Percentiles rank a stretch among this genome's conserved stretches.
Conservation (phyloP, 2,329 filamentous ascomycete genomes). For the Beauveria pseudobassiana region DNA sequence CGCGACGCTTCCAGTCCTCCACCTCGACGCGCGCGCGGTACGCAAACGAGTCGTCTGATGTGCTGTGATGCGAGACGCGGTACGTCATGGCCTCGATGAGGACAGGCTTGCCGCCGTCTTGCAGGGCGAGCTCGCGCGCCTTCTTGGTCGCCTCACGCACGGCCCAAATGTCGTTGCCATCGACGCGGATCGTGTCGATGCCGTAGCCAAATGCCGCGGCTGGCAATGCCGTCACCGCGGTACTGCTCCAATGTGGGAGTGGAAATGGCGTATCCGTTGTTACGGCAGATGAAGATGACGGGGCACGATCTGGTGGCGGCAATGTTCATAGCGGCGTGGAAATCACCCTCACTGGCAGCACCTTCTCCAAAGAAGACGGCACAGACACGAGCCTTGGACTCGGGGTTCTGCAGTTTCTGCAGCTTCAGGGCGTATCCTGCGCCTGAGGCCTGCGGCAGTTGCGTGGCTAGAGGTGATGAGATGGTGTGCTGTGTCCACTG, state of each 20-base stretch:
- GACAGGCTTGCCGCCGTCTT: conserved; percentile 73
- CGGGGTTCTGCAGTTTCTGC: conserved; percentile 65
- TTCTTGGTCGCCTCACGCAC: conserved; percentile 72
- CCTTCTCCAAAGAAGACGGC: conserved; percentile 88
- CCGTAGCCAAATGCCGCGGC: conserved; percentile 78
- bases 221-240: conserved; percentile 83
- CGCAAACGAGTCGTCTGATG: conserved; percentile 92
- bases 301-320: conserved; percentile 84
- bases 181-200: conserved; percentile 87
- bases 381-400: conserved; percentile 58
- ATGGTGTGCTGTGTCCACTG: conserved; percentile 60
- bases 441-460: conserved; percentile 81
- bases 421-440: conserved; percentile 84
- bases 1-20: conserved; percentile 86
- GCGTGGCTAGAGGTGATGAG: conserved; percentile 74
- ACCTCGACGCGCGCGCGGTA: conserved; percentile 92
- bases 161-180: conserved; percentile 92
- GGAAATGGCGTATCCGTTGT: conserved; percentile 88
- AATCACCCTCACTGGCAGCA: conserved; percentile 84
- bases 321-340: conserved; percentile 85
- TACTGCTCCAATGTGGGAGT: conserved; percentile 89
- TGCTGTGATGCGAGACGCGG: conserved; percentile 95
- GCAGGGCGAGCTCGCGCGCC: conserved; percentile 70
- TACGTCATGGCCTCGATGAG: conserved; percentile 96
- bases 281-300: conserved; percentile 82